Evolutionary conservation across 805 yeast genomes (phyloP), one percentile per base, ranked within the genome.

Genomic region (Ogataea nitratoaversa): DNA sequence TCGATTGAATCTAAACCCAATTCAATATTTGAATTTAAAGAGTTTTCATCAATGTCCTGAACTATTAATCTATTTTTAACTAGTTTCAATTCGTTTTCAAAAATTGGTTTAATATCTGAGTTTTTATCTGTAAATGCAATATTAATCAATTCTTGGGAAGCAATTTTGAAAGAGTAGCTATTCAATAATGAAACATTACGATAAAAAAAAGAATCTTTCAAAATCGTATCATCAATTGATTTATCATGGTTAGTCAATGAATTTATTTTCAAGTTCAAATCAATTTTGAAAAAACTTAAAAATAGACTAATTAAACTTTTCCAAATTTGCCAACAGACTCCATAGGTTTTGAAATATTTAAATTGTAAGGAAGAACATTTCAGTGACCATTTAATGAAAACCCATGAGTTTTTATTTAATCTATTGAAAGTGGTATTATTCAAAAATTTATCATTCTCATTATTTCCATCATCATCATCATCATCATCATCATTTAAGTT

Each of bases 331-430:
- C 55, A 51, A 14, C 50, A 45, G 14, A 39, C 38, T 13, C 25
- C 17, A 28, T 49, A 41, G 3, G 19, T 41, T 22, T 40, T 40
- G 0, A 38, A 32, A 3, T 37, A 29, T 5, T 46, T 40, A 8
- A 39, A 41, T 19, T 17, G 7, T 0, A 50, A 43, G n/a, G 45
- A 36, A 2, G 62, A 49, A 34, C 63, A 58, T 20, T 50, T 49
- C 22, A 63, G 41, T 0, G 56, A 60, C 66, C 66, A 63, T 25
- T 47, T 34, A 12, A 59, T 49, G 1, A 55, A 61, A 5, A 39
- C 40, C 62, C 66, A 56, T 2, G 59, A 46, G 14, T 36, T 48
- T 4, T 46, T 49, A 13, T 43, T 32, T 14, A 60, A 36, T 4
- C 46, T 42, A 37, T 56, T 56, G 29, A 62, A 49, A 35, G 60